Percentiles rank a stretch among this genome's conserved stretches.
These are phyloP conservation scores for Penicillium hesseltinei DNA, from an alignment of 2,329 filamentous ascomycete genomes.

Conservation along the genomic window DNA sequence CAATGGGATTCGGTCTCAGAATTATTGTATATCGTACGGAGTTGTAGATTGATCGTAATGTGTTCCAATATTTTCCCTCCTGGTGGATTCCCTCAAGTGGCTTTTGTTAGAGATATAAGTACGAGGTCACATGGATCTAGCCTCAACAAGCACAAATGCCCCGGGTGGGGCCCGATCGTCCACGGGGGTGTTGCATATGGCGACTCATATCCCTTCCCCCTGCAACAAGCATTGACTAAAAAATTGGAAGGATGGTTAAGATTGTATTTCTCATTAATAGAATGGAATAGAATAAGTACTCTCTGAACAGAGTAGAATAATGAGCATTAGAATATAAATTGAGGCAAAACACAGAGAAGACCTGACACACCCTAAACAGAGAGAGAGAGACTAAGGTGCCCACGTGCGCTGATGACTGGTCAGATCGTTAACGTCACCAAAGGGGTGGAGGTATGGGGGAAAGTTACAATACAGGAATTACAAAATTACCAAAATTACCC, in stretches of 20 bases:
- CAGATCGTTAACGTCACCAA: not conserved
- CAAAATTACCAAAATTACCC: not conserved
- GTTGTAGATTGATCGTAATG: not conserved
- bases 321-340: no score
- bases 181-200: not conserved
- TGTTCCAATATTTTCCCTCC: not conserved
- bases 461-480: not conserved
- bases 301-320: no score
- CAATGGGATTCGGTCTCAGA: not conserved
- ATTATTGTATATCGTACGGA: not conserved
- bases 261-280: not conserved
- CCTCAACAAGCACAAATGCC: not conserved
- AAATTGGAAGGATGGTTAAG: not conserved
- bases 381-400: not conserved
- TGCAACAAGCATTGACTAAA: not conserved
- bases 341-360: no score
- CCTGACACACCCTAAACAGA: not conserved
- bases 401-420: constrained; percentile 11
- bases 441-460: not conserved
- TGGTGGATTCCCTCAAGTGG: no score
- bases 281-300: not conserved
- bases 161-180: not conserved
- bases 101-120: not conserved
- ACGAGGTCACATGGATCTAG: not conserved
- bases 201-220: not conserved